Evolutionary conservation across 2,329 filamentous ascomycete genomes (phyloP).

Genomic region (Penicillium crustosum): DNA sequence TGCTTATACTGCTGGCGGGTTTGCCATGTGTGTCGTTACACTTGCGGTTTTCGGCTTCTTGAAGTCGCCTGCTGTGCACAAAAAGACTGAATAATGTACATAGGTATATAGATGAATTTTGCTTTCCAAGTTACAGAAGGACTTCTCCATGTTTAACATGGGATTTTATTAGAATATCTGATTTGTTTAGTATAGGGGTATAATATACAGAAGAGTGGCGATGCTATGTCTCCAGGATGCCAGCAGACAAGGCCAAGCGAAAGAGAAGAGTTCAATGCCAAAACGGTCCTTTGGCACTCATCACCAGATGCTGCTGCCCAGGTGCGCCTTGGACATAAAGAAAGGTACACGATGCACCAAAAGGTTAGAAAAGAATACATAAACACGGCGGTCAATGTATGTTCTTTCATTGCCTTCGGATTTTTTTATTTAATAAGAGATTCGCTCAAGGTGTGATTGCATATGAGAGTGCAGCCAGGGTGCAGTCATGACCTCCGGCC

Average conservation of each 20-base stretch:
- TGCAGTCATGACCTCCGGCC: neutral
- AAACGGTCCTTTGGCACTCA: neutral
- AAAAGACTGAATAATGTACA: constrained; percentile 1
- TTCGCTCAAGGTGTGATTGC: neutral
- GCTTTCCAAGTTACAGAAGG: neutral
- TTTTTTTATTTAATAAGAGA: neutral
- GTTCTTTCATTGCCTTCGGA: neutral
- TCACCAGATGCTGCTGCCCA: neutral
- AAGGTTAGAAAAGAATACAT: neutral
- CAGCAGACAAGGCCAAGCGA: neutral
- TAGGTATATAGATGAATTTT: neutral
- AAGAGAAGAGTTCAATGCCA: neutral
- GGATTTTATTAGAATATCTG: neutral
- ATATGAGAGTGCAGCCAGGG: neutral
- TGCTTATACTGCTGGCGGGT: constrained; percentile 78
- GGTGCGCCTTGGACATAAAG: neutral
- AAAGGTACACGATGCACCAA: neutral
- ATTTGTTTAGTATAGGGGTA: constrained; percentile 3
- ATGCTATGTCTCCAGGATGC: constrained; percentile 2
- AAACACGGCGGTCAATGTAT: neutral
- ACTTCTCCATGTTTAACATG: neutral
- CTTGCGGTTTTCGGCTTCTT: constrained; percentile 69
- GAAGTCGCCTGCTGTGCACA: constrained; percentile 56
- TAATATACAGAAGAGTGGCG: constrained; percentile 19
- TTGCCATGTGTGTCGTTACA: constrained; percentile 74